These are phyloP conservation scores for Kingdonia uniflora DNA, from an alignment of 164 flowering plant genomes.

Conservation along the genomic window DNA sequence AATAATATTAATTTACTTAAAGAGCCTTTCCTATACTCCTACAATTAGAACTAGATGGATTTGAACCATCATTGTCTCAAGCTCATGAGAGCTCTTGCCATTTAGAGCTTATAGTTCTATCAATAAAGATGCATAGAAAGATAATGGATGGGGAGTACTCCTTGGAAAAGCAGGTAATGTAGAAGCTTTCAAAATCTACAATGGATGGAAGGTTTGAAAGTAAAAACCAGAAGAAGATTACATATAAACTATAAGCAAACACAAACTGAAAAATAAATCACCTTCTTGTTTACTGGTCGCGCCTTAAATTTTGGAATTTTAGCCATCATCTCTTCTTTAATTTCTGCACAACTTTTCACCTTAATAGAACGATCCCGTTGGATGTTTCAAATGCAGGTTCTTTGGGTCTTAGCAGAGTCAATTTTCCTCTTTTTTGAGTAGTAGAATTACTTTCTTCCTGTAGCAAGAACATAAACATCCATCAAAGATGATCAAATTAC, in stretches of 20 bases:
- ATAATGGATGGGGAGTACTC: conserved; percentile 65
- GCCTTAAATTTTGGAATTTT: conserved; percentile 94
- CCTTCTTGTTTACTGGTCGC: conserved; percentile 88
- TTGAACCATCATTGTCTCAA: no score
- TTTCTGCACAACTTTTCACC: conserved; percentile 77
- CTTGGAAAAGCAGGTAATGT: conserved; percentile 56
- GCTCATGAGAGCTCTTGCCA: no score
- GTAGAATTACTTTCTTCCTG: conserved; percentile 32
- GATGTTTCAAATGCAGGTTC: conserved; percentile 83
- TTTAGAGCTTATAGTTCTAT: no score
- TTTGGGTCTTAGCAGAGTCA: conserved; percentile 72
- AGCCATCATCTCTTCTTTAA: conserved; percentile 96
- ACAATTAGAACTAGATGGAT: no score
- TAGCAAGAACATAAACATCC: background rate
- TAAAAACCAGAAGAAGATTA: background rate
- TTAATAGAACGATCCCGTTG: conserved; percentile 58
- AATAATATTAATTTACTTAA: no score
- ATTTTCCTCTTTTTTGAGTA: conserved; percentile 43
- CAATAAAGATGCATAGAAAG: no score
- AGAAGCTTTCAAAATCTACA: conserved; percentile 70
- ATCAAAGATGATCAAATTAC: background rate
- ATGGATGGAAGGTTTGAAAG: background rate
- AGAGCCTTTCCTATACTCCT: no score
- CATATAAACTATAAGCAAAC: background rate
- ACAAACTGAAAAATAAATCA: background rate